Conservation (phyloP, 441 rosid species). For the Aleurites moluccanus region DNA sequence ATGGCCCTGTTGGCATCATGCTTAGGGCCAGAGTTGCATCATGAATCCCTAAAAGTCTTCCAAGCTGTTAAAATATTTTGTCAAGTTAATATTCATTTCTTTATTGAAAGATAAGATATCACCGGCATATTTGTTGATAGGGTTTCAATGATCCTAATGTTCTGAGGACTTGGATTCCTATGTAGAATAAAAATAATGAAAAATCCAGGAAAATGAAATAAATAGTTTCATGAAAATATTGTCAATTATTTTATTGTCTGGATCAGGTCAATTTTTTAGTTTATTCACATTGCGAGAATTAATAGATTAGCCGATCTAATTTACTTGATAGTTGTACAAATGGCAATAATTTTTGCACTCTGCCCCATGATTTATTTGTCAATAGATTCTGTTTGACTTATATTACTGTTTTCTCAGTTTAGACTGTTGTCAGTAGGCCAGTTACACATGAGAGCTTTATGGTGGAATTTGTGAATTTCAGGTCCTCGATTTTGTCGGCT, state of each 20-base stretch:
- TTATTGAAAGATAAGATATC: not conserved
- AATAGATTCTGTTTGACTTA: not conserved
- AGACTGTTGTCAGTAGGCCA: not conserved
- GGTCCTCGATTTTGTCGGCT: conserved; percentile 59
- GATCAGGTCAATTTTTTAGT: not conserved
- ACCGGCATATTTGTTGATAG: not conserved
- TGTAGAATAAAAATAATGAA: not conserved
- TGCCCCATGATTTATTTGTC: not conserved
- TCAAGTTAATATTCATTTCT: not conserved
- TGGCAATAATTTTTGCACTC: not conserved
- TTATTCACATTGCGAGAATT: not conserved
- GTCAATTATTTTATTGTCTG: not conserved
- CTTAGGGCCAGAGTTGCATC: not conserved
- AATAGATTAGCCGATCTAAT: not conserved
- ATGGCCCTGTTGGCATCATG: not conserved
- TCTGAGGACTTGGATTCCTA: not conserved
- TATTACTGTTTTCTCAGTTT: not conserved
- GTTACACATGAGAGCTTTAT: conserved; percentile 13
- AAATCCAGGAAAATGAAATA: not conserved
- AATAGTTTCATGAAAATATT: not conserved
- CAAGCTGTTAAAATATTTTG: not conserved
- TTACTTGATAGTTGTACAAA: not conserved
- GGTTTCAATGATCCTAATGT: not conserved
- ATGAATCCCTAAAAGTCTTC: not conserved
- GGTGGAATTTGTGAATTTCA: conserved; percentile 38